phyloP scores from a whole-genome alignment of 192 early-diverging fungal genomes.

The Coemansia asiatica region DNA sequence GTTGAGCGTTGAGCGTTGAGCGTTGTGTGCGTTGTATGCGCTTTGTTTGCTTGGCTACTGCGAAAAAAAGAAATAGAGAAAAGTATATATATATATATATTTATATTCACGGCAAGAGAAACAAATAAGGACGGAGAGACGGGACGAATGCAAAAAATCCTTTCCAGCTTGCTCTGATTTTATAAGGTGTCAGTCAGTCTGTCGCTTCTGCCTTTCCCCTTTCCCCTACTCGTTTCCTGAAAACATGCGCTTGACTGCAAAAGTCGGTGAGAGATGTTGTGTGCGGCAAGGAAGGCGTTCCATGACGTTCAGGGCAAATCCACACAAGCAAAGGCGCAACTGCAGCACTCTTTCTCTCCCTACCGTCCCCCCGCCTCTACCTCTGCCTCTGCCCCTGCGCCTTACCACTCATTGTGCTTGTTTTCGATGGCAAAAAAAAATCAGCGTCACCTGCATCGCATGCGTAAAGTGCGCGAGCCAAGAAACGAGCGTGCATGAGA shows the following conservation, averaged over 20 bases:
- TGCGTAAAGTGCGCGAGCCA: slow-evolving; percentile 1
- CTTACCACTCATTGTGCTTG: neutral
- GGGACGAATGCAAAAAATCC: no score
- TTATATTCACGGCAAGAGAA: no score
- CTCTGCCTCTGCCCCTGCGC: neutral
- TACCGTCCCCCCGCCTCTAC: no score
- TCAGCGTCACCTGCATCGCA: neutral
- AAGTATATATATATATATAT: no score
- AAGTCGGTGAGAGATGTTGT: no score
- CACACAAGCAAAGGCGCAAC: neutral
- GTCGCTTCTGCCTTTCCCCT: neutral
- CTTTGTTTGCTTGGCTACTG: slow-evolving; percentile 1
- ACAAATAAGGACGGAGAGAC: no score
- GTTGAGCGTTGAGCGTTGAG: no score
- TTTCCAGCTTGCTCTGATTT: no score
- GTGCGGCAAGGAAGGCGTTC: neutral
- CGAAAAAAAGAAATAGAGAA: neutral
- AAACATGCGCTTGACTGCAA: no score
- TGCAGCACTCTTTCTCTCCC: neutral
- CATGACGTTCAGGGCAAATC: neutral
- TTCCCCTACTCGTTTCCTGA: no score
- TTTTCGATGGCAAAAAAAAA: neutral
- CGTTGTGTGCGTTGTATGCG: neutral
- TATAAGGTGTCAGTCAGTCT: no score
- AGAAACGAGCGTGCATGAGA: slow-evolving; percentile 1